Base-by-base conservation (phyloP, 768 basidiomycete genomes). In the Psilocybe cyanescens region DNA sequence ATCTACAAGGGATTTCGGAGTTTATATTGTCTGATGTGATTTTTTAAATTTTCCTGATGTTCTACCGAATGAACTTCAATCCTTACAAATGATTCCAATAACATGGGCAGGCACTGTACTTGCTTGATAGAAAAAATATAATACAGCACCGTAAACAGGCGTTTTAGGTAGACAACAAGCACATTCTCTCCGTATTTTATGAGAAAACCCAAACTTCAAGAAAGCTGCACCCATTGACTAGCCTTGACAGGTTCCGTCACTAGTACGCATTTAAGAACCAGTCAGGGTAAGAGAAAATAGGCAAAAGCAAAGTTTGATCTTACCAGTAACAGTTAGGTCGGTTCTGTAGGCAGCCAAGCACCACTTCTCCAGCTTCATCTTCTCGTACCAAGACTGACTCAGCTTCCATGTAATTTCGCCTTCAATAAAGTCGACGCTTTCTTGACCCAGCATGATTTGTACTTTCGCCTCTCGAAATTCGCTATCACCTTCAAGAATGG, bases 321-420 rank as follows among this genome's bases (percentile, higher is more conserved):
- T 14, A 67, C 69, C 62, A 51, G 47, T 39, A 16, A 45, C 46
- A 39, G 28, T 33, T n/a, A 64, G 55, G 59, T 68, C 66, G 16
- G 68, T 62, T 1, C 65, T 48, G 49, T 63, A 69, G 6, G 57
- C 65, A n/a, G 62, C 59, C 67, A 68, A 62, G 28, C 46, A 60
- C 67, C 66, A 68, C 4, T 55, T 54, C 49, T 70, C 67, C 24
- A 45, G 48, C 58, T 57, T 68, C 66, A 64, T 67, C 50, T 55
- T 73, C 54, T 61, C 58, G 45, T 61, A 62, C 64, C 68, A 68
- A 56, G 53, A 45, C 63, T 60, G 63, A 11, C 63, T 64, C 62
- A 68, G 64, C 55, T 63, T 68, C 69, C 69, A 70, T 16, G 60
- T 53, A 2, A 68, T 52, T 16, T 56, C 57, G 28, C 61, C 60